phyloP scores from a whole-genome alignment of 192 early-diverging fungal genomes.

The Spizellomyces sp. region DNA sequence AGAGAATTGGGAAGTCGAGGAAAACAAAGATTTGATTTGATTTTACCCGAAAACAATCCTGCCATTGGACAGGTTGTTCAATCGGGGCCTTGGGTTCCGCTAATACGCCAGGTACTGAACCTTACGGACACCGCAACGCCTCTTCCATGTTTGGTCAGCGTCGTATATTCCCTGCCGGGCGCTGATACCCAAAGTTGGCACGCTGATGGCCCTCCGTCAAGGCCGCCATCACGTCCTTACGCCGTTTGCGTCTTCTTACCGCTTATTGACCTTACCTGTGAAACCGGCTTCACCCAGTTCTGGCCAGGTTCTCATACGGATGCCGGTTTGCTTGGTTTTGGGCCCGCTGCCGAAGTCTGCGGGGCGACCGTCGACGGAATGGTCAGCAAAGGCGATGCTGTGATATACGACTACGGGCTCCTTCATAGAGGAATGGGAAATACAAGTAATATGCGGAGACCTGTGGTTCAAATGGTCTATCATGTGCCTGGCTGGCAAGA shows the following conservation, averaged over 20 bases:
- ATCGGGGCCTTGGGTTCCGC: slow-evolving; percentile 12
- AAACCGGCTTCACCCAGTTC: slow-evolving; percentile 27
- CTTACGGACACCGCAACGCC: not conserved
- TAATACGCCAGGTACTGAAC: not conserved
- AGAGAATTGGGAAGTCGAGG: slow-evolving; percentile 18
- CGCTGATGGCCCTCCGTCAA: slow-evolving; percentile 22
- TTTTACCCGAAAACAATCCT: not conserved
- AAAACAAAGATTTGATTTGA: slow-evolving; percentile 14
- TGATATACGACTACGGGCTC: slow-evolving; percentile 26
- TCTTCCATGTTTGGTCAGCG: slow-evolving; percentile 11
- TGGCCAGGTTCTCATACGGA: slow-evolving; percentile 22
- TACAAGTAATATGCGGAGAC: not conserved
- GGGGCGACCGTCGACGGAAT: slow-evolving; percentile 26
- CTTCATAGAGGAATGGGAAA: slow-evolving; percentile 28
- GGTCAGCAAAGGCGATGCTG: slow-evolving; percentile 1
- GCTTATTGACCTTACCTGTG: slow-evolving; percentile 5
- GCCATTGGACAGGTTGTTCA: not conserved
- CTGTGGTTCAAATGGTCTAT: slow-evolving; percentile 25
- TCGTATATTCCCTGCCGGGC: slow-evolving; percentile 28
- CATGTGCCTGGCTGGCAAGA: slow-evolving; percentile 20
- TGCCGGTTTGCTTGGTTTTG: slow-evolving; percentile 17
- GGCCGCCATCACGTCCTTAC: not conserved
- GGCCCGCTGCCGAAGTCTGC: slow-evolving; percentile 28
- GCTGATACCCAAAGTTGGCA: slow-evolving; percentile 24
- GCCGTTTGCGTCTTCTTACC: slow-evolving; percentile 26